Percentiles rank a stretch among this genome's conserved stretches.
Evolutionary conservation across 148 eudicot genomes (phyloP).

Genomic region (Simmondsia chinensis): DNA sequence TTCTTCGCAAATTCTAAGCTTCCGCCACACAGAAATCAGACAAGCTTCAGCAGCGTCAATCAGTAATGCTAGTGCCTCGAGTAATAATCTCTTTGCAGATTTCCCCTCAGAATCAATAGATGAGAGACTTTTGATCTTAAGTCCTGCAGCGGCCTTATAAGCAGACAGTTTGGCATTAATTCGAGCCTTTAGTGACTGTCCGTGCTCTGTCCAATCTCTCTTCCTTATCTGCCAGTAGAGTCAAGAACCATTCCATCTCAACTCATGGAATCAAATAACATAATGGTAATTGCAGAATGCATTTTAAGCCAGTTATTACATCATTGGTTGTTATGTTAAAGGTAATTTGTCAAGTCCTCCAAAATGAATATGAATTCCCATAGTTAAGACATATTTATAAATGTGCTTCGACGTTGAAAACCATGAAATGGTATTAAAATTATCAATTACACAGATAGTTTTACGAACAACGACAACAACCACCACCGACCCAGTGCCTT

Average conservation of each 20-base stretch:
- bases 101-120: conserved; percentile 68
- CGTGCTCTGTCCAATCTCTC: conserved; percentile 91
- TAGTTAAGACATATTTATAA: too few species aligned
- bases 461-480: too few species aligned
- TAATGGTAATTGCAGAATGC: too few species aligned
- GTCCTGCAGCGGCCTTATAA: conserved; percentile 58
- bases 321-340: too few species aligned
- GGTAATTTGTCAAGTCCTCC: too few species aligned
- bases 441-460: too few species aligned
- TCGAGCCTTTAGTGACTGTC: conserved; percentile 61
- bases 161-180: conserved; percentile 67
- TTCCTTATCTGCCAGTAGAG: conserved; percentile 67
- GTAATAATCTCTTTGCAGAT: conserved; percentile 63
- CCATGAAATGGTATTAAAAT: too few species aligned
- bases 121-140: conserved; percentile 52
- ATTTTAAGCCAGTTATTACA: too few species aligned
- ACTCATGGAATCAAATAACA: too few species aligned
- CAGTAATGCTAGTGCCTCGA: conserved; percentile 61
- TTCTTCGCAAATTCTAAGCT: conserved; percentile 77
- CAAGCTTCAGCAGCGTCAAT: conserved; percentile 91
- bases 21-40: conserved; percentile 78
- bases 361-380: too few species aligned
- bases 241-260: conserved; percentile 1
- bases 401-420: too few species aligned
- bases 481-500: too few species aligned